Base-by-base conservation (phyloP, 176 grass and related monocot genomes). In the Microstegium vimineum region DNA sequence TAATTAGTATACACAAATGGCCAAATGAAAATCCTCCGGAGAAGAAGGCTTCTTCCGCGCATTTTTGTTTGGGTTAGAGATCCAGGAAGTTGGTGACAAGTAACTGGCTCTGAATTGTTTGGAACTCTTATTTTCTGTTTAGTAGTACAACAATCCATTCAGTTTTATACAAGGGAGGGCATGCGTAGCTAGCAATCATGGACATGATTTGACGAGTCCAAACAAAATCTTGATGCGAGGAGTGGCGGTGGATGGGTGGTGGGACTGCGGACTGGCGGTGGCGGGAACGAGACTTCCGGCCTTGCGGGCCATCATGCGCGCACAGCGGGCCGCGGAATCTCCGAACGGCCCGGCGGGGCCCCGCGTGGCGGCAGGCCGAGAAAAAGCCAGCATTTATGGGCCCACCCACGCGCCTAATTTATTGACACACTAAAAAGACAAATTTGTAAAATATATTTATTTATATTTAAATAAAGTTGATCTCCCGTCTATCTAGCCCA, bases 291-390 rank as follows among this genome's bases (percentile, higher is more conserved):
- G 69, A n/a, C 32, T 38, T 30, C 33, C 37, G 30, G 59, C 13
- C 23, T 30, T n/a, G 25, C 38, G 28, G n/a, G 8, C 76, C 62
- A 12, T 75, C 31, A 69, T 40, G 47, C 47, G 47, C 47, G 61
- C 61, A 83, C 25, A 15, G 59, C 60, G 37, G 76, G 52, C 63
- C 69, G 71, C 49, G 52, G 71, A 82, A 85, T 89, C 72, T 77
- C 71, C 43, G 14, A 73, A 56, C 45, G 45, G 82, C 70, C 6
- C 46, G 2, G 2, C 4, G 15, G 63, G 87, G 26, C 17, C 82
- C 77, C 70, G 25, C 65, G 2, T 8, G 2, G 27, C 59, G 22
- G 35, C 27, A 71, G 20, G 6, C 30, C 20, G 33, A 33, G 20
- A 77, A 84, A 84, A 52, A 64, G 28, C 60, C 25, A 47, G 32